Base-by-base conservation (phyloP, 148 eudicot genomes). In the Mesembryanthemum crystallinum region DNA sequence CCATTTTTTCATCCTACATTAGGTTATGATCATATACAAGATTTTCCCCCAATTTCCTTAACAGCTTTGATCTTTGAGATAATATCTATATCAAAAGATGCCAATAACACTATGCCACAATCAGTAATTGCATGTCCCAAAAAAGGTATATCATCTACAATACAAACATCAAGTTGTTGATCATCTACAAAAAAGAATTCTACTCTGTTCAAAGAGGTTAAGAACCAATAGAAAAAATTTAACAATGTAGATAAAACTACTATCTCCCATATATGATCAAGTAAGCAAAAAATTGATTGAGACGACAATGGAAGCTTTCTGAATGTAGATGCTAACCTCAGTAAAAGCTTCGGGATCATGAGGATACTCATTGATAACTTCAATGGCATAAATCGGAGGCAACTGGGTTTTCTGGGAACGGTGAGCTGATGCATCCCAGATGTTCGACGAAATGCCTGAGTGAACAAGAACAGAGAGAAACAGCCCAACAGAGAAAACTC, bases 271-370 rank as follows among this genome's bases (percentile, higher is more conserved):
- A 64, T 21, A 17, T 65, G 49, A 65, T 17, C 39, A 52, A 10
- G 7, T 18, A 52, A 35, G 67, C 43, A 64, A 62, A 62, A 62
- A n/a, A n/a, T n/a, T n/a, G n/a, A n/a, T n/a, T n/a, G n/a, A n/a
- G n/a, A n/a, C n/a, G n/a, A n/a, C n/a, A n/a, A n/a, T n/a, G n/a
- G n/a, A n/a, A n/a, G n/a, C n/a, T n/a, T n/a, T n/a, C n/a, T n/a
- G n/a, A n/a, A n/a, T n/a, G n/a, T n/a, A 3, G 0, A 54, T 54
- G 4, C 42, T 14, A 45, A 69, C 72, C 72, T 69, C 58, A 54
- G 72, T 69, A 28, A 69, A 69, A 69, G 72, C 72, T 18, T 28
- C 6, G 21, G 58, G 72, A 42, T 69, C 72, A 28, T 69, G 72
- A 69, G 55, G 72, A 47, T 69, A 69, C 57, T 45, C 72, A 1